Conservation (phyloP, 2,329 filamentous ascomycete species). For the Tolypocladium tundrense region DNA sequence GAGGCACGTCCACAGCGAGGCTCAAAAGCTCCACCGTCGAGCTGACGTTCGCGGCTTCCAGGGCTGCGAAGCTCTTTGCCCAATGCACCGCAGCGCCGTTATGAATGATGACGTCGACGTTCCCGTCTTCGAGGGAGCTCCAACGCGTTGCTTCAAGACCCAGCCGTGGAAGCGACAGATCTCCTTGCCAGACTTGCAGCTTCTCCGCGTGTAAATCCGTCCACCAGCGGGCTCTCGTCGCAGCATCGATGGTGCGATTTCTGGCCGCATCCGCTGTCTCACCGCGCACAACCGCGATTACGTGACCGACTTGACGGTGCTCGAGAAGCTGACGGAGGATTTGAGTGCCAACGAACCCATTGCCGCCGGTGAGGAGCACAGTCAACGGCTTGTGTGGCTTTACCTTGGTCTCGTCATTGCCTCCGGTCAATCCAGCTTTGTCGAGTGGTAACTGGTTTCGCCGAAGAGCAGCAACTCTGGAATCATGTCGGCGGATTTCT, state of each 20-base stretch:
- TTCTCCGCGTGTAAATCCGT: constrained; percentile 1
- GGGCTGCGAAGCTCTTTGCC: constrained; percentile 2
- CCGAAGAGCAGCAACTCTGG: background rate
- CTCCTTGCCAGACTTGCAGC: constrained; percentile 5
- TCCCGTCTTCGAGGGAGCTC: background rate
- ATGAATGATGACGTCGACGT: constrained; percentile 5
- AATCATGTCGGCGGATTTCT: background rate
- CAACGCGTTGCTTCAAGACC: background rate
- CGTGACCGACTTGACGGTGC: background rate
- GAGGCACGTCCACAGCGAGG: background rate
- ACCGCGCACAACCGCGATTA: constrained; percentile 3
- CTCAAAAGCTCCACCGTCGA: constrained; percentile 4
- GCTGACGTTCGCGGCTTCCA: constrained; percentile 5
- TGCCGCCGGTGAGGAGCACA: constrained; percentile 5
- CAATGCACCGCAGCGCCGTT: constrained; percentile 6
- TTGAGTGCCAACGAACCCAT: constrained; percentile 5
- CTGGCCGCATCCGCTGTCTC: background rate
- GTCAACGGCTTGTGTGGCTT: background rate
- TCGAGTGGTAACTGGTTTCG: background rate
- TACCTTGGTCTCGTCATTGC: background rate
- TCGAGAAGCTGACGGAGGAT: constrained; percentile 6
- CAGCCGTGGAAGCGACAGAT: background rate
- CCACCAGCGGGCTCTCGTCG: constrained; percentile 4
- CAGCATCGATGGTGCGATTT: constrained; percentile 2
- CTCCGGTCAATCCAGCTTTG: no score